Conservation (phyloP, 2,329 filamentous ascomycete genomes). For the Rosellinia necatrix region DNA sequence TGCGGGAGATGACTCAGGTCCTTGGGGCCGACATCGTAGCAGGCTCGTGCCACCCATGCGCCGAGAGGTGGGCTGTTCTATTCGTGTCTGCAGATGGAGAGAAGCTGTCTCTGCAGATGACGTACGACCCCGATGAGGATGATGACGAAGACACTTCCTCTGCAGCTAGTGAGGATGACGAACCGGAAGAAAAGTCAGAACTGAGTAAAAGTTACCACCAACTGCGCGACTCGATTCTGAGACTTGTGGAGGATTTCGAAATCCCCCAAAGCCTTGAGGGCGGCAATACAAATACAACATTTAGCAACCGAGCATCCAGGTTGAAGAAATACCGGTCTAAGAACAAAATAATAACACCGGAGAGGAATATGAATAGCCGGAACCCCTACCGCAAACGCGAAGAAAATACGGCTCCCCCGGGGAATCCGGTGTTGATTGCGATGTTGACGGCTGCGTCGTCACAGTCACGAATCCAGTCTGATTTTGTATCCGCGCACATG, state of each 20-base stretch:
- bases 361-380: constrained; percentile 58
- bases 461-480: constrained; percentile 76
- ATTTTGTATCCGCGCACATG: constrained; percentile 81
- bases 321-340: constrained; percentile 64
- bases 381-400: constrained; percentile 59
- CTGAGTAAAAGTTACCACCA: constrained; percentile 81
- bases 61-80: constrained; percentile 81
- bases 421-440: constrained; percentile 62
- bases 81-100: constrained; percentile 78
- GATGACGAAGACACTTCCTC: constrained; percentile 66
- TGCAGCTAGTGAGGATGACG: constrained; percentile 66
- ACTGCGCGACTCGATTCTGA: constrained; percentile 78
- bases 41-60: constrained; percentile 76
- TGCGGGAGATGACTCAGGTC: constrained; percentile 72
- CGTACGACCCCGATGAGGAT: constrained; percentile 70
- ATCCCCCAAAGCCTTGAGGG: constrained; percentile 70
- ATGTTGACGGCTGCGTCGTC: constrained; percentile 79
- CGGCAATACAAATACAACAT: constrained; percentile 63
- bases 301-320: constrained; percentile 71
- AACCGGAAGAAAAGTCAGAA: constrained; percentile 63
- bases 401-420: constrained; percentile 37
- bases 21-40: constrained; percentile 67
- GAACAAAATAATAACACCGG: constrained; percentile 59
- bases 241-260: constrained; percentile 81
- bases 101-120: constrained; percentile 71